A percentile compares a stretch with the other conserved stretches of the same genome.
Evolutionary conservation across 73 alveolate genomes (phyloP).

Genomic region (Tetrahymena malaccensis): DNA sequence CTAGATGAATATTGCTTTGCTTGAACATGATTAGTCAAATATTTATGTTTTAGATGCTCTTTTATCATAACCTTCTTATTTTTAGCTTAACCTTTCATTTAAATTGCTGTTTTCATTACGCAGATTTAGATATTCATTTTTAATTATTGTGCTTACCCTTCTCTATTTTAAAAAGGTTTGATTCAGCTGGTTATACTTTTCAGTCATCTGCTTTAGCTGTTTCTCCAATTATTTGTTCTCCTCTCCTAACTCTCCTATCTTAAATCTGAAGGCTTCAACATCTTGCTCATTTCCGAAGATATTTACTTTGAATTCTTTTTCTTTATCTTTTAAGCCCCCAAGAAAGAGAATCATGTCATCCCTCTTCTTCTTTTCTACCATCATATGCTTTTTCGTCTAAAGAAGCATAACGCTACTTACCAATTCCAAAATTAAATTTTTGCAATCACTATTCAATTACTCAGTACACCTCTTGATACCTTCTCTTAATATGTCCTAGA

Average conservation of each 20-base stretch:
- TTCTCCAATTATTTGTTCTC: background rate
- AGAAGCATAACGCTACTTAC: background rate
- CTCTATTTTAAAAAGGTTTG: background rate
- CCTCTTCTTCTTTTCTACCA: background rate
- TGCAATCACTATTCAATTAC: background rate
- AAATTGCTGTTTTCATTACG: background rate
- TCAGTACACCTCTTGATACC: background rate
- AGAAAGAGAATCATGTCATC: background rate
- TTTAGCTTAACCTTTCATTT: background rate
- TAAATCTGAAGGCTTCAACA: background rate
- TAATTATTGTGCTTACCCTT: background rate
- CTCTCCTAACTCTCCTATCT: background rate
- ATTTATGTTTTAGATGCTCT: background rate
- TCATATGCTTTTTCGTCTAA: background rate
- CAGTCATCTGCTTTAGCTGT: background rate
- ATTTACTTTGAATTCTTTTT: background rate
- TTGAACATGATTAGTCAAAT: background rate
- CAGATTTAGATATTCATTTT: background rate
- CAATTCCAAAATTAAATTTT: background rate
- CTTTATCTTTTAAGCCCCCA: background rate
- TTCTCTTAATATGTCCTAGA: background rate
- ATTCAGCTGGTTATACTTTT: background rate
- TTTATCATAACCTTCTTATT: background rate
- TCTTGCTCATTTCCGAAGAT: background rate
- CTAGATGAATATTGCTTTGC: background rate